Percentiles rank a stretch among this genome's conserved stretches.
Conservation (phyloP, 2,329 filamentous ascomycete species). For the Gnomoniopsis smithogilvyi region DNA sequence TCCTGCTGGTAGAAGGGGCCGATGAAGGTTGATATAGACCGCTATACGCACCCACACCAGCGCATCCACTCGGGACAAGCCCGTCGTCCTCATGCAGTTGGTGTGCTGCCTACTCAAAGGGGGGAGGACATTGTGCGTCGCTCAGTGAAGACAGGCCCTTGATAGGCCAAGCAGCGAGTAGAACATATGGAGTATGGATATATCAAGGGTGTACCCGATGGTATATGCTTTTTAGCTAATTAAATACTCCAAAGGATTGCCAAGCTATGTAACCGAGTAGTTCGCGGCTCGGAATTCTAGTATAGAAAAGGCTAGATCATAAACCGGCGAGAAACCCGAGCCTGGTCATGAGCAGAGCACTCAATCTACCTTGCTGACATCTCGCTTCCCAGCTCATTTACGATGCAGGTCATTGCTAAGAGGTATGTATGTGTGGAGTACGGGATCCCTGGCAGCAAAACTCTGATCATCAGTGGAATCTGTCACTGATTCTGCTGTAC, state of each 20-base stretch:
- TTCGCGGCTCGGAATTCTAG: not conserved
- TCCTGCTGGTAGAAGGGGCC: not conserved
- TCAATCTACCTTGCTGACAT: not conserved
- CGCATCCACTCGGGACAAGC: not conserved
- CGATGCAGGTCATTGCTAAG: no score
- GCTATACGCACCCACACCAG: not conserved
- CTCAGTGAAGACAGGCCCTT: not conserved
- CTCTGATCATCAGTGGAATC: no score
- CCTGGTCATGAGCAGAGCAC: not conserved
- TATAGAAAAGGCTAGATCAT: not conserved
- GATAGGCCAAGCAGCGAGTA: not conserved
- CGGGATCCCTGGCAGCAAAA: no score
- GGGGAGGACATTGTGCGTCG: not conserved
- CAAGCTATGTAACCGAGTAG: not conserved
- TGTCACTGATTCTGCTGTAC: no score
- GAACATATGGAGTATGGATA: not conserved
- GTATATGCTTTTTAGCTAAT: not conserved
- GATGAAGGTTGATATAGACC: conserved; percentile 3
- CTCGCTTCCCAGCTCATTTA: not conserved
- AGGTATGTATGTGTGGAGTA: no score
- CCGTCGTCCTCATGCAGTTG: not conserved
- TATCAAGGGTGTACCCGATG: not conserved
- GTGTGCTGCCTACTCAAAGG: not conserved
- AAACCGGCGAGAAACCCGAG: not conserved
- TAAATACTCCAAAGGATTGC: not conserved